These are phyloP conservation scores for Zasmidium angulare DNA, from an alignment of 2,329 filamentous ascomycete species.

Conservation along the genomic window DNA sequence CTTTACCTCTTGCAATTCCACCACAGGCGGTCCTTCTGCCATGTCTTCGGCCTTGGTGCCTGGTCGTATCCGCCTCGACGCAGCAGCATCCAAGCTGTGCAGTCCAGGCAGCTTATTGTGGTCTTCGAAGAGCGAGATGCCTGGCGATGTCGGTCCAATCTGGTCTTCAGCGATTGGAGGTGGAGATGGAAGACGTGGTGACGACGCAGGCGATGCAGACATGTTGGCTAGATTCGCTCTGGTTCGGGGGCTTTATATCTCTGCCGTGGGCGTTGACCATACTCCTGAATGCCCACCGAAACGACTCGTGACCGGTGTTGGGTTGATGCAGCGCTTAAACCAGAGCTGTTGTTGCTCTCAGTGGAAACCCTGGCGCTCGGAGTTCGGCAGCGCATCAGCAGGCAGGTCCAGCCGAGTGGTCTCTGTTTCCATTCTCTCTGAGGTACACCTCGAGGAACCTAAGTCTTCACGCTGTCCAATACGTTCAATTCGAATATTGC, in stretches of 20 bases:
- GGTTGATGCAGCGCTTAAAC: background rate
- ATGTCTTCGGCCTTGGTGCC: slow-evolving; percentile 92
- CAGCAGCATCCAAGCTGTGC: slow-evolving; percentile 68
- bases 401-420: background rate
- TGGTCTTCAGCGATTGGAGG: slow-evolving; percentile 95
- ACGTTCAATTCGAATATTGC: too few relatives aligned
- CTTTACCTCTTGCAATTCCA: slow-evolving; percentile 78
- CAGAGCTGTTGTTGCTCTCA: background rate
- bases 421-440: too few relatives aligned
- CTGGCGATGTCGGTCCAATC: slow-evolving; percentile 75
- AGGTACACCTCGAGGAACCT: too few relatives aligned
- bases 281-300: background rate
- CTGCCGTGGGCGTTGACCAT: background rate
- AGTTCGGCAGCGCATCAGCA: background rate
- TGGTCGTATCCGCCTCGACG: slow-evolving; percentile 82
- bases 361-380: background rate
- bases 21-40: slow-evolving; percentile 83
- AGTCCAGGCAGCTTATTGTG: slow-evolving; percentile 57
- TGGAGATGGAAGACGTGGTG: slow-evolving; percentile 89
- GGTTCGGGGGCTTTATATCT: too few relatives aligned
- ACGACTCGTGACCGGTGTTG: background rate
- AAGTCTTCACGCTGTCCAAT: too few relatives aligned
- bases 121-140: slow-evolving; percentile 60
- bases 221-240: slow-evolving; percentile 1
- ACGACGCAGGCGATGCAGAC: slow-evolving; percentile 61